Evolutionary conservation across 768 basidiomycete species (phyloP).

Genomic region (Boletus rubropictus): DNA sequence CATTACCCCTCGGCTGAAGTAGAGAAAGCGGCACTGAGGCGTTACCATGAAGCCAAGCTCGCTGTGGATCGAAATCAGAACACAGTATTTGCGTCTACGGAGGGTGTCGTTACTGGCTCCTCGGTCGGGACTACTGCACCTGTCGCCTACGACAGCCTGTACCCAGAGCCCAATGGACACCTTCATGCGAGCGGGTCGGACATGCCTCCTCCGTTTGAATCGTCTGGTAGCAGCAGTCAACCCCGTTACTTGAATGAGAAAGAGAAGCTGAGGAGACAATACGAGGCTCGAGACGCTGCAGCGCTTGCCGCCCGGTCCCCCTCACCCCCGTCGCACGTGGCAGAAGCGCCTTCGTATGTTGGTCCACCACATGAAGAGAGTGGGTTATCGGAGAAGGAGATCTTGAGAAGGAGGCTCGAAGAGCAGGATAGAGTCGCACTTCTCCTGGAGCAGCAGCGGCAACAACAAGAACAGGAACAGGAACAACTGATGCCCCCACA

Average conservation of each 20-base stretch:
- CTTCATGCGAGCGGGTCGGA: slow-evolving; percentile 25
- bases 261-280: slow-evolving; percentile 57
- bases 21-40: slow-evolving; percentile 65
- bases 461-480: slow-evolving; percentile 10
- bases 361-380: slow-evolving; percentile 19
- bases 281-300: slow-evolving; percentile 62
- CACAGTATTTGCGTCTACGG: slow-evolving; percentile 21
- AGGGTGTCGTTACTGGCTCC: slow-evolving; percentile 17
- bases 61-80: slow-evolving; percentile 62
- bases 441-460: slow-evolving; percentile 14
- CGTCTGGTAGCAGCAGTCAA: slow-evolving; percentile 32
- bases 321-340: slow-evolving; percentile 17
- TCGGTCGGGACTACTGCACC: slow-evolving; percentile 34
- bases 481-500: slow-evolving; percentile 12
- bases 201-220: slow-evolving; percentile 52
- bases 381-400: slow-evolving; percentile 50
- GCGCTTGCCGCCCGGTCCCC: slow-evolving; percentile 33
- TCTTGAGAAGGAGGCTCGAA: slow-evolving; percentile 49
- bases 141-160: slow-evolving; percentile 59
- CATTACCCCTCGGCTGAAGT: slow-evolving; percentile 61
- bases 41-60: slow-evolving; percentile 65
- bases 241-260: slow-evolving; percentile 53
- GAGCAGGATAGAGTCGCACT: slow-evolving; percentile 45
- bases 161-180: slow-evolving; percentile 36
- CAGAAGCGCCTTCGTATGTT: slow-evolving; percentile 21